Evolutionary conservation across 192 early-diverging fungal genomes (phyloP), one percentile per base, ranked within the genome.

Genomic region (Coemansia reversa): DNA sequence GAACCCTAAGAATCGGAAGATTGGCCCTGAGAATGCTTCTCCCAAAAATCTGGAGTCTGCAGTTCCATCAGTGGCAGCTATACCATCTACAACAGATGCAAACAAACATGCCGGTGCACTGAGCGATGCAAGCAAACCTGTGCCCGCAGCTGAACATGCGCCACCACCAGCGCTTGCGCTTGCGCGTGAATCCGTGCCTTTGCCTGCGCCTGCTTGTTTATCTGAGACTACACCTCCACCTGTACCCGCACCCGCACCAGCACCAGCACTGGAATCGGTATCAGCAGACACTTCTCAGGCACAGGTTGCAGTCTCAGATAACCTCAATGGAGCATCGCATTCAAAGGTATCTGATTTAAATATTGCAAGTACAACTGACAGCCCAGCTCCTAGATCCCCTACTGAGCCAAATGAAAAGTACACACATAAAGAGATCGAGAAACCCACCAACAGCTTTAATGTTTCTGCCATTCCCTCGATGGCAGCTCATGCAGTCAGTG

Each of bases 1-100:
- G 55, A 81, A 81, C 51, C 79, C 79, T 14, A 81, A 81, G 50
- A 72, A 72, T 63, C 25, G 69, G 62, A 25, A 33, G 16, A n/a
- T 27, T 22, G 53, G 52, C 6, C 55, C 60, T 18, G 18, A 19
- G n/a, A 22, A 27, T 52, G 53, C 35, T 27, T 24, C 52, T 11
- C 29, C 51, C 16, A 32, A 28, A 27, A 39, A 55, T 55, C 52
- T 19, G 18, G 52, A 54, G 27, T 22, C 52, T 25, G 20, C 22
- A 27, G 25, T 18, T 6, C 12, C 39, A 45, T 16, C 39, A 45
- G 39, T 16, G 39, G 14, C 39, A 16, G 39, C 39, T 16, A 12
- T 16, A 16, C 3, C 39, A 45, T 45, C 39, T 45, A 12, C 3
- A 45, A 16, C 3, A 9, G 16, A 16, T 45, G 39, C 39, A 45